These are phyloP conservation scores for Pezicula carpinea DNA, from an alignment of 2,329 filamentous ascomycete species.

Conservation along the genomic window DNA sequence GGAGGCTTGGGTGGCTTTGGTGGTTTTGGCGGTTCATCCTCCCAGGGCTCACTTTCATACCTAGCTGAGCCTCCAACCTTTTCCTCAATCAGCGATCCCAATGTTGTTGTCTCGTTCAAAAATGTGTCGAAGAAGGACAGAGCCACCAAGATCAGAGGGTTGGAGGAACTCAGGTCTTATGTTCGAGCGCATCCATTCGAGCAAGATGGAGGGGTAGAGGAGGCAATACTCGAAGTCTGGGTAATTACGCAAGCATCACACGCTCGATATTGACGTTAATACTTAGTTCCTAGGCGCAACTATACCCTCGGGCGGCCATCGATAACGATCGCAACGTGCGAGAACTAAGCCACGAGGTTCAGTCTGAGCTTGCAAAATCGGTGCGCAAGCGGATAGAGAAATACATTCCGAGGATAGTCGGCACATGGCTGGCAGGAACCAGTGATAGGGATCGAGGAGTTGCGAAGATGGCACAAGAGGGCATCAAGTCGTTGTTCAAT, in stretches of 20 bases:
- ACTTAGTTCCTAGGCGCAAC: conserved; percentile 56
- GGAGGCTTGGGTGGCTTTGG: conserved; percentile 23
- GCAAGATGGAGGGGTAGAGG: conserved; percentile 62
- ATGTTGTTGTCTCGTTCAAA: conserved; percentile 86
- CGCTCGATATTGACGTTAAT: conserved; percentile 34
- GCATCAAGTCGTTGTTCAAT: conserved; percentile 69
- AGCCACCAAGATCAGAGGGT: conserved; percentile 83
- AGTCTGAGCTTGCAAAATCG: conserved; percentile 56
- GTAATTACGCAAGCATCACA: conserved; percentile 43
- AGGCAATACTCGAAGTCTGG: conserved; percentile 84
- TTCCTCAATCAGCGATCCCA: conserved; percentile 67
- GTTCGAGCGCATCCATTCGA: conserved; percentile 50
- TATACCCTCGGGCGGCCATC: conserved; percentile 87
- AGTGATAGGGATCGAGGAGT: conserved; percentile 82
- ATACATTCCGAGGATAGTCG: conserved; percentile 71
- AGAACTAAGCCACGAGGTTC: conserved; percentile 75
- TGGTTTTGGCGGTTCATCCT: conserved; percentile 27
- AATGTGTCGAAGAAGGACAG: conserved; percentile 90
- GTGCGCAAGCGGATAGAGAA: conserved; percentile 80
- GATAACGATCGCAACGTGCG: conserved; percentile 84
- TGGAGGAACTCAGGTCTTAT: conserved; percentile 76
- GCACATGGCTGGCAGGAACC: conserved; percentile 84
- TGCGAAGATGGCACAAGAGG: conserved; percentile 70
- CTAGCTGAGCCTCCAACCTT: conserved; percentile 82
- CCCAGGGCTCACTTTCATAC: conserved; percentile 66